Evolutionary conservation across 495 filamentous ascomycete genomes (phyloP).

Genomic region (Letharia lupina): DNA sequence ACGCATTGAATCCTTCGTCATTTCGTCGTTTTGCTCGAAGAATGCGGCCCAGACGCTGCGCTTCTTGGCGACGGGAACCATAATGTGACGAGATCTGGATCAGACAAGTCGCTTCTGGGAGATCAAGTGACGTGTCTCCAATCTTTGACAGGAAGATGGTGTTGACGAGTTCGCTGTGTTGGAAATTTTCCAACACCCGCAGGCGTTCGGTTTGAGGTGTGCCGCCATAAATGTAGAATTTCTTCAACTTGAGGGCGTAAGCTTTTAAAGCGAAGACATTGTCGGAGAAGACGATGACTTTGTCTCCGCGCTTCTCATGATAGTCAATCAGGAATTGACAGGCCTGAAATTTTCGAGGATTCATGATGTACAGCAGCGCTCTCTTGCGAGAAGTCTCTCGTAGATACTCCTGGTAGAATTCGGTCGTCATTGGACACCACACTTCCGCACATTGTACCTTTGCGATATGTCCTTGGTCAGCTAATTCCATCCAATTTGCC

Average conservation of each 20-base stretch:
- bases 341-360: slow-evolving; percentile 92
- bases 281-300: slow-evolving; percentile 98
- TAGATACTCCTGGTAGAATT: slow-evolving; percentile 95
- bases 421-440: slow-evolving; percentile 98
- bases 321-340: slow-evolving; percentile 96
- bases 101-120: slow-evolving; percentile 93
- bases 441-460: slow-evolving; percentile 97
- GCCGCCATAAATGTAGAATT: slow-evolving; percentile 89
- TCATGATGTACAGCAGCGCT: slow-evolving; percentile 88
- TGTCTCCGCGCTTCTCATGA: slow-evolving; percentile 92
- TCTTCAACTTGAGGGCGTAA: slow-evolving; percentile 77
- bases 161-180: slow-evolving; percentile 85
- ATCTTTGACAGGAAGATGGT: slow-evolving; percentile 98
- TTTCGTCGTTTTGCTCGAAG: slow-evolving; percentile 92
- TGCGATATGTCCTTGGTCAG: slow-evolving; percentile 93
- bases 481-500: slow-evolving; percentile 98
- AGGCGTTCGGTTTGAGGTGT: slow-evolving; percentile 82
- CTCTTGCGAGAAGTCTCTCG: slow-evolving; percentile 59
- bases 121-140: slow-evolving; percentile 91
- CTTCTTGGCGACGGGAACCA: slow-evolving; percentile 93
- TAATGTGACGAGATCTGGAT: slow-evolving; percentile 99
- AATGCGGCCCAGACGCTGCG: slow-evolving; percentile 89
- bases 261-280: slow-evolving; percentile 89
- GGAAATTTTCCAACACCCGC: slow-evolving; percentile 89
- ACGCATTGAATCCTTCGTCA: slow-evolving; percentile 98